Conservation (phyloP, 2,329 filamentous ascomycete genomes). For the Chaetomiaceae sp. region DNA sequence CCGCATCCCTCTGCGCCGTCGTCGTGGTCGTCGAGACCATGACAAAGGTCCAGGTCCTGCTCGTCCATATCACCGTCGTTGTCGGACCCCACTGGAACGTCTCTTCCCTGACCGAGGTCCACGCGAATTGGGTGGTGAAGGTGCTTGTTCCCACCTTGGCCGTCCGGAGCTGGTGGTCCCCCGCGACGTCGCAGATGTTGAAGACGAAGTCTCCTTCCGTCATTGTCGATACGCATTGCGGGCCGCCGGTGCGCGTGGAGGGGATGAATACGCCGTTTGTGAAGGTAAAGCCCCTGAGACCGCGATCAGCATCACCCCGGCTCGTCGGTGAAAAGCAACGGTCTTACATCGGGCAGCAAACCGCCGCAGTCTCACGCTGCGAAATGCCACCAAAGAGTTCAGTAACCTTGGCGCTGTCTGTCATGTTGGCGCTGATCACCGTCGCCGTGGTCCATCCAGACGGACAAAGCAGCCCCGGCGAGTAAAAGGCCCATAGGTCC, state of each 20-base stretch:
- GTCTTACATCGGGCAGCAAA: background rate
- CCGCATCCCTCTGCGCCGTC: background rate
- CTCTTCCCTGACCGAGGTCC: background rate
- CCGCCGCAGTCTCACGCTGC: background rate
- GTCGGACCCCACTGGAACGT: background rate
- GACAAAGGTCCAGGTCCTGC: background rate
- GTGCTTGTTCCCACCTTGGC: background rate
- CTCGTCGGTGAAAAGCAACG: background rate
- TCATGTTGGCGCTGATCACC: background rate
- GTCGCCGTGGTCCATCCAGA: slow-evolving; percentile 1
- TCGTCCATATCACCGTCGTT: background rate
- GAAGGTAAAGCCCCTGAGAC: background rate
- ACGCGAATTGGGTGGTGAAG: background rate
- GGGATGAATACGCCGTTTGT: background rate
- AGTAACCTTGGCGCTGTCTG: background rate
- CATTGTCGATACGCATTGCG: background rate
- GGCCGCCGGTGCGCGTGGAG: background rate
- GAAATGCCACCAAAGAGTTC: background rate
- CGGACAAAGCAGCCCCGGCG: background rate
- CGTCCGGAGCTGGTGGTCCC: background rate
- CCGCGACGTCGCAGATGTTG: background rate
- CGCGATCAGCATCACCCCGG: too few relatives aligned
- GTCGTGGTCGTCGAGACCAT: background rate
- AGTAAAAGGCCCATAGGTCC: background rate
- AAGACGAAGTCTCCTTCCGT: background rate